Base-by-base conservation (phyloP, 768 basidiomycete genomes). In the Macrocybe gigantea region DNA sequence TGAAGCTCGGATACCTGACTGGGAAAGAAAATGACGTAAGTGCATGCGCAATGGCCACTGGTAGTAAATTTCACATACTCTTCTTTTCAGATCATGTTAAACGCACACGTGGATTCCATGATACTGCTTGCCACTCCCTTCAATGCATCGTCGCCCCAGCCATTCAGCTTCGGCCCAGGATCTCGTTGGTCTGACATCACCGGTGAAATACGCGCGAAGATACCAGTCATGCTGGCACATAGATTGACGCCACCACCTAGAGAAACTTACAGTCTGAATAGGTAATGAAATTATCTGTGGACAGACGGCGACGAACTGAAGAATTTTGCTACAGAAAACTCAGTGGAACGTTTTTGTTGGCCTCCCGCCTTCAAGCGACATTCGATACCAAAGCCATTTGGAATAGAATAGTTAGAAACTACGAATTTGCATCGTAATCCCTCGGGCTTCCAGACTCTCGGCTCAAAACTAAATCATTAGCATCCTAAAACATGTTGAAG, bases 211-310 rank as follows among this genome's bases (percentile, higher is more conserved):
- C 77, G 93, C 22, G 76, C 72, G 3, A 75, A 79, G 32, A 97
- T 99, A 40, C 94, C 95, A 1, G 70, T 88, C 45, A 98, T 99
- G 93, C 74, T 99, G 49, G 72, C 77, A 56, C 75, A 96, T 58
- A 74, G 94, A 41, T 73, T 96, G 30, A 93, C 92, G 0, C 95
- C 95, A 0, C 95, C 95, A 2, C 95, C 95, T 0, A 71, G 80
- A 49, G 94, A 98, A 68, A 97, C 95, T 1, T 97, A 97, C 64
- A 92, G 89, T 63, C 68, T 97, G 46, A 98, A 99, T 63, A 70
- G 93, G 86, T 85, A 51, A 48, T 78, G 55, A 9, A 38, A 39
- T 32, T 46, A 8, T 36, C 36, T 40, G 22, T 13, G 30, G 7
- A 47, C 13, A 10, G 5, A 29, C 8, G 14, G 32, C n/a, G 14